Conservation (phyloP, 1,139 yeast species). For the Suhomyces yuchorum region DNA sequence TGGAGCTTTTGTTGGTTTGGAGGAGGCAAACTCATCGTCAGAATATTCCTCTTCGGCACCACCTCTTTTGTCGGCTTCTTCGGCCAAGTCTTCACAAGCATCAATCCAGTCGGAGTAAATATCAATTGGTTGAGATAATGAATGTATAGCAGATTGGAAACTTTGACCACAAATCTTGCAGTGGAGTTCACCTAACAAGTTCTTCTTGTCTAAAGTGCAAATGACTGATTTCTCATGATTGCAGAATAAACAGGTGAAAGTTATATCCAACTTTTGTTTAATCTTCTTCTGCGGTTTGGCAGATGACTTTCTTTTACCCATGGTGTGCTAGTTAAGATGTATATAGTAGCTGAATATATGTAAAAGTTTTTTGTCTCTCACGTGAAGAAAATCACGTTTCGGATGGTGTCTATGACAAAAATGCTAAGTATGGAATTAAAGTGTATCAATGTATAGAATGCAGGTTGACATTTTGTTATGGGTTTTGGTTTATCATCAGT, state of each 20-base stretch:
- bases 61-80: slow-evolving; percentile 48
- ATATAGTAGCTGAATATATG: not conserved
- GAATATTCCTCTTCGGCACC: slow-evolving; percentile 37
- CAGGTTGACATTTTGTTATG: slow-evolving; percentile 6
- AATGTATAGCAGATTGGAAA: slow-evolving; percentile 87
- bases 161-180: slow-evolving; percentile 96
- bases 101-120: slow-evolving; percentile 98
- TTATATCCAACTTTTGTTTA: slow-evolving; percentile 78
- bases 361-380: not conserved
- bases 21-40: slow-evolving; percentile 34
- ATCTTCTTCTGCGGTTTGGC: slow-evolving; percentile 80
- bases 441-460: not conserved
- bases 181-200: slow-evolving; percentile 78
- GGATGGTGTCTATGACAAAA: too few species aligned
- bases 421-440: too few species aligned
- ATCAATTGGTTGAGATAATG: slow-evolving; percentile 85
- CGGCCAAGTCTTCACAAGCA: slow-evolving; percentile 95
- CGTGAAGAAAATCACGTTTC: slow-evolving; percentile 1
- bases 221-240: slow-evolving; percentile 93
- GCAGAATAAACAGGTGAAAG: slow-evolving; percentile 91
- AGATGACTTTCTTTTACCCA: slow-evolving; percentile 93
- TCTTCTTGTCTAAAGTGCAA: slow-evolving; percentile 85
- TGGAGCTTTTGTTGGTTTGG: slow-evolving; percentile 12
- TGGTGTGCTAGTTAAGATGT: slow-evolving; percentile 14
- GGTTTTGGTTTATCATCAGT: slow-evolving; percentile 28